phyloP scores from a whole-genome alignment of 108 stramenopile species.

The Cylindrotheca fusiformis region DNA sequence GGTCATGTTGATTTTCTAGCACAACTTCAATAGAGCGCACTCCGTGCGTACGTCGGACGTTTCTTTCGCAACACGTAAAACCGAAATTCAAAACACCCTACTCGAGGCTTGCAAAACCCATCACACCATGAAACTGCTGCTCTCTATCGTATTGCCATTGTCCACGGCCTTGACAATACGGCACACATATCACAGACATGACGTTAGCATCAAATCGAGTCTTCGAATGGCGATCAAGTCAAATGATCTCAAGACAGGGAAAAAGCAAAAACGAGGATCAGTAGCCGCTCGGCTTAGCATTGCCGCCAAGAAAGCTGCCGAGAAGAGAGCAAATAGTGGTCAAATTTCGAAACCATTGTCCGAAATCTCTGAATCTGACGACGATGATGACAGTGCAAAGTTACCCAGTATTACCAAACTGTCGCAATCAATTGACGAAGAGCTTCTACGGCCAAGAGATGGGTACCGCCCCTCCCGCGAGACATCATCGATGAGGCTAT shows the following conservation, averaged over 20 bases:
- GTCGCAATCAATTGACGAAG: conserved; percentile 21
- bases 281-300: conserved; percentile 17
- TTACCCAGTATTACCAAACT: conserved; percentile 5
- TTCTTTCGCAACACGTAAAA: too few relatives aligned
- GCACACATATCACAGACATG: too few relatives aligned
- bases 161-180: too few relatives aligned
- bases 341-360: not conserved
- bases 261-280: conserved; percentile 7
- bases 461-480: conserved; percentile 22
- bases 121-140: too few relatives aligned
- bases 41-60: too few relatives aligned
- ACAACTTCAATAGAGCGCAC: too few relatives aligned
- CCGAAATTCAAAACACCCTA: too few relatives aligned
- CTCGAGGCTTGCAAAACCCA: too few relatives aligned
- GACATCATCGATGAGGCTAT: conserved; percentile 21
- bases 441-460: conserved; percentile 19
- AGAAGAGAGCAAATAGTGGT: not conserved
- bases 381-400: not conserved
- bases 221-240: conserved; percentile 29
- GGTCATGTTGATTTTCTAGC: too few relatives aligned
- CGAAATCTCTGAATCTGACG: not conserved
- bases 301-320: conserved; percentile 28
- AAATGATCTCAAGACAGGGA: conserved; percentile 18
- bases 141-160: too few relatives aligned
- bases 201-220: not conserved